Evolutionary conservation across 1,284 basidiomycete genomes (phyloP), one percentile per base, ranked within the genome.

Genomic region (Melanopsichium pennsylvanicum): DNA sequence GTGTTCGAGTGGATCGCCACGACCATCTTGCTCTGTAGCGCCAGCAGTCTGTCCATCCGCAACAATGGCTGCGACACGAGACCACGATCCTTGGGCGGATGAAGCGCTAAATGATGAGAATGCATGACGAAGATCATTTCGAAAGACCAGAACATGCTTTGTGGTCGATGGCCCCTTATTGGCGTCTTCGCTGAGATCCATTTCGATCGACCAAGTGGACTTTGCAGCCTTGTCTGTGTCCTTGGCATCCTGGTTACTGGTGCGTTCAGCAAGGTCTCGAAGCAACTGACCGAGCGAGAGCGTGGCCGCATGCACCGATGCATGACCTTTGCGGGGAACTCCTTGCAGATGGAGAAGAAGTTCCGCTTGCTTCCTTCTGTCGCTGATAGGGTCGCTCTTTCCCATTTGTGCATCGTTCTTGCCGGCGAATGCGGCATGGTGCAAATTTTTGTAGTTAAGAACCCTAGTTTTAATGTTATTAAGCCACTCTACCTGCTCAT

Each of bases 401-500:
- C 16, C 22, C 2, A 5, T 23, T 13, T 0, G 11, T 6, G 45
- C 32, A 29, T 8, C 2, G 1, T 19, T 13, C 5, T 23, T 39
- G 21, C 15, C 18, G 4, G 36, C 29, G 11, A 63, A 63, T 10
- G 57, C 18, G 13, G 19, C 16, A 33, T 27, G 36, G n/a, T 52
- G 26, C 18, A 63, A 25, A 18, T 37, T n/a, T 21, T n/a, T 25
- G 13, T 40, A 40, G 22, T 48, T 31, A 22, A 57, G 25, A 9
- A 48, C 15, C 27, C 25, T 51, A 8, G 60, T 52, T 41, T 57
- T 56, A 39, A 57, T 49, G 9, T 34, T 19, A 22, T 31, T 44
- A n/a, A 39, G 8, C 11, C 13, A 22, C 5, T 50, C 40, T 5
- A 12, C n/a, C 6, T 7, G 15, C 12, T n/a, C 10, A 10, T 19